Evolutionary conservation across 805 yeast genomes (phyloP), one percentile per base, ranked within the genome.

Genomic region (Barnettozyma botsteinii): DNA sequence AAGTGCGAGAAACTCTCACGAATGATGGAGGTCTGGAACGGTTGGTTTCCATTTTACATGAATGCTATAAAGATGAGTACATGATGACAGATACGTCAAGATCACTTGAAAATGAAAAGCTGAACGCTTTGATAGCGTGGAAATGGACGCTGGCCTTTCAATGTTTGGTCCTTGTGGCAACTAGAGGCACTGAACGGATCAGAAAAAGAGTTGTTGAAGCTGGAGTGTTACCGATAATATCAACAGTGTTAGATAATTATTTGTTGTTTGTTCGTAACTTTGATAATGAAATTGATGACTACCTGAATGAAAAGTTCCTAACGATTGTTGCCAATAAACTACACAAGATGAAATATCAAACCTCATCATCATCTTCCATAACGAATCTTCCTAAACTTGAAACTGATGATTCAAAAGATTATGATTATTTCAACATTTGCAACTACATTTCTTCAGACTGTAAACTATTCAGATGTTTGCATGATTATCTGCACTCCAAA

Each of bases 141-240:
- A 91, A 91, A 65, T 91, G 98, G 98, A 85, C 95, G 6, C 66
- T 91, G 40, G 85, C 97, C 0, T 79, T 93, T 56, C 98, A 91
- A 65, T 89, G 97, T 58, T 66, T 91, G 41, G 95, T 91, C 1
- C 72, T 87, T 41, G 79, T 91, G 15, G 96, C 97, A 12, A 88
- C 97, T 1, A 72, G 97, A 50, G 98, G 98, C 19, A 79, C 94
- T 2, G 97, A 89, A 60, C 66, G 69, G 38, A 85, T 89, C 35
- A 70, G 98, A 37, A 79, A 81, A 50, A 79, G 88, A 52, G 85
- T 93, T 7, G 96, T 88, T 9, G 80, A 84, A 46, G 95, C 97
- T 2, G 98, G 97, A 5, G 79, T 88, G 45, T 73, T 93, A 29
- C 96, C 97, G 1, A 77, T 91, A 4, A 74, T 91, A 31, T 93